These are phyloP conservation scores for Ceratocystis cubensis DNA, from an alignment of 2,329 filamentous ascomycete species.

Conservation along the genomic window DNA sequence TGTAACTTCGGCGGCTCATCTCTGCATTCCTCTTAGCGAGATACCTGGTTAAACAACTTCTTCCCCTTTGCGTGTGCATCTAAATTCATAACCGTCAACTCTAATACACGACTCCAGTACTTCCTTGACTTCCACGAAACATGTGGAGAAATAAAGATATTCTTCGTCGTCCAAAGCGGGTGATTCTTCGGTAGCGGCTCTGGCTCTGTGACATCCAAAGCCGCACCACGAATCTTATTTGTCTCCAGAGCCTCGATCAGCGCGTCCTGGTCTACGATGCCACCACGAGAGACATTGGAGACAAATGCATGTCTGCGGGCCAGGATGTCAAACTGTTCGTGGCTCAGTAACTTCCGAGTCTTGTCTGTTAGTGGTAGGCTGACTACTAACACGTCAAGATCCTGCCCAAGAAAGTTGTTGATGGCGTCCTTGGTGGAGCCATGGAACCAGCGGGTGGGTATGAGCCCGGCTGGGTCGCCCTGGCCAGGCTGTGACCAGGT, in stretches of 20 bases:
- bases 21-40: conserved; percentile 28
- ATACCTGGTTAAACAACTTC: conserved; percentile 33
- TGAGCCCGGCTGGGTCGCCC: conserved; percentile 38
- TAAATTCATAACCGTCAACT: conserved; percentile 34
- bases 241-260: conserved; percentile 47
- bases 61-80: conserved; percentile 29
- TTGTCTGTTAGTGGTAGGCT: conserved; percentile 38
- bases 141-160: conserved; percentile 51
- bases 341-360: conserved; percentile 40
- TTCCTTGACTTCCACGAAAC: conserved; percentile 33
- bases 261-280: conserved; percentile 39
- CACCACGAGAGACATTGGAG: conserved; percentile 57
- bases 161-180: conserved; percentile 56
- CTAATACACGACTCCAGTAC: conserved; percentile 33
- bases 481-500: conserved; percentile 58
- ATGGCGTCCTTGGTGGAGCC: conserved; percentile 34
- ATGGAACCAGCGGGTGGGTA: conserved; percentile 41
- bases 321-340: conserved; percentile 37
- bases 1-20: too few relatives aligned
- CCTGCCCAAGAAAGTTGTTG: conserved; percentile 39
- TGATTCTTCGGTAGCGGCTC: conserved; percentile 60
- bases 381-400: conserved; percentile 42
- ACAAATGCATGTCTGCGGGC: conserved; percentile 43
- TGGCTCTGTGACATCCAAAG: conserved; percentile 67
- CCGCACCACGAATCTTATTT: conserved; percentile 45